A percentile compares a stretch with the other conserved stretches of the same genome.
These are phyloP conservation scores for Penicillium angulare DNA, from an alignment of 495 filamentous ascomycete genomes.

Conservation along the genomic window DNA sequence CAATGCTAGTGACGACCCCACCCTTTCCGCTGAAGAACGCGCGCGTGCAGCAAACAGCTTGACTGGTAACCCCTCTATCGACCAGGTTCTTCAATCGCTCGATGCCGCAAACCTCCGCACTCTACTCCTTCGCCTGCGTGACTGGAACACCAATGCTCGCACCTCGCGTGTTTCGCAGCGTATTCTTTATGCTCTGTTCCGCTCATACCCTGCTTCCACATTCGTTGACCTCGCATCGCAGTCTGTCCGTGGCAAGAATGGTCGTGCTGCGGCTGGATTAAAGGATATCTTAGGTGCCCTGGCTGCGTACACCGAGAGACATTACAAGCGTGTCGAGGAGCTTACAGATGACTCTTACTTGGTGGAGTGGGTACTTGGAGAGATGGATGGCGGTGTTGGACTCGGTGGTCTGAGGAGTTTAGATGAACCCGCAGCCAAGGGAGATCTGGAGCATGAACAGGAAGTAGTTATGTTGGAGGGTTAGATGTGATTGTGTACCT, in stretches of 20 bases:
- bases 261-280: slow-evolving; percentile 58
- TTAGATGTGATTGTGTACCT: slow-evolving; percentile 26
- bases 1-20: slow-evolving; percentile 50
- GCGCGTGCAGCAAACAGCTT: slow-evolving; percentile 41
- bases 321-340: slow-evolving; percentile 84
- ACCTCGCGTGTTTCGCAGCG: slow-evolving; percentile 84
- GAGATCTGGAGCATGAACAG: slow-evolving; percentile 37
- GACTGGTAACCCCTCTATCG: slow-evolving; percentile 74
- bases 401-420: slow-evolving; percentile 35
- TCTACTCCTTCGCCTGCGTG: slow-evolving; percentile 74
- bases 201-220: slow-evolving; percentile 69
- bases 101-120: slow-evolving; percentile 78
- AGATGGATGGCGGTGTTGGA: slow-evolving; percentile 77
- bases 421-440: slow-evolving; percentile 15
- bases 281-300: slow-evolving; percentile 83
- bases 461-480: slow-evolving; percentile 46
- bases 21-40: slow-evolving; percentile 19
- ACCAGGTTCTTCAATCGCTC: slow-evolving; percentile 76
- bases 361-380: slow-evolving; percentile 83
- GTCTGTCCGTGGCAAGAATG: slow-evolving; percentile 34
- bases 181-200: slow-evolving; percentile 76
- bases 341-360: slow-evolving; percentile 92
- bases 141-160: slow-evolving; percentile 95
- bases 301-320: slow-evolving; percentile 83
- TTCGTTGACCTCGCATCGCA: slow-evolving; percentile 61